A percentile compares a stretch with the other conserved stretches of the same genome.
These are phyloP conservation scores for Podospora didyma DNA, from an alignment of 495 filamentous ascomycete species.

Conservation along the genomic window DNA sequence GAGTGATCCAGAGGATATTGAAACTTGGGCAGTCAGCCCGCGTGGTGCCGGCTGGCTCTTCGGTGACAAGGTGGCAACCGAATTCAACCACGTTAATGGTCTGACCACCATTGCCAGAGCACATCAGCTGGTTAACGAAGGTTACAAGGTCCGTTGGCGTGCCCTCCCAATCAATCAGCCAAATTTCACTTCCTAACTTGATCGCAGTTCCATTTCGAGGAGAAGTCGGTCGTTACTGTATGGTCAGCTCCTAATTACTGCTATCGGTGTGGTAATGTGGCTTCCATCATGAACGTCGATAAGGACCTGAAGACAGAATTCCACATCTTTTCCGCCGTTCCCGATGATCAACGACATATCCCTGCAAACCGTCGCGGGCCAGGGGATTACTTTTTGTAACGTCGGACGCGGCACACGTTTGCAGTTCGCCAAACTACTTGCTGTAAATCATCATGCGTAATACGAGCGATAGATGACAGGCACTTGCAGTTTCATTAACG, in stretches of 20 bases:
- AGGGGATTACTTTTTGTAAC: constrained; percentile 89
- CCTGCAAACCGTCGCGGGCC: constrained; percentile 76
- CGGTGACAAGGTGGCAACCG: constrained; percentile 93
- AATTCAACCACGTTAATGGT: constrained; percentile 98
- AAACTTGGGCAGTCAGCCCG: constrained; percentile 95
- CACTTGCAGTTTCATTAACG: too few species aligned
- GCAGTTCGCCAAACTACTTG: too few species aligned
- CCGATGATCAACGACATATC: constrained; percentile 84
- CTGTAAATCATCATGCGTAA: too few species aligned
- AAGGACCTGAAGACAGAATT: constrained; percentile 83
- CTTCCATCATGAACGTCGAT: constrained; percentile 90
- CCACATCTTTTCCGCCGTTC: constrained; percentile 91
- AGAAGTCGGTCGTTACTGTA: constrained; percentile 97
- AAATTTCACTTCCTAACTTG: background rate
- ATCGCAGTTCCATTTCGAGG: constrained; percentile 78
- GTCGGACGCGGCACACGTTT: background rate
- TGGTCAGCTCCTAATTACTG: constrained; percentile 99
- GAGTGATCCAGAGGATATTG: constrained; percentile 97
- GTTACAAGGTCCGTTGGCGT: constrained; percentile 69
- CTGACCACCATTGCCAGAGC: constrained; percentile 92
- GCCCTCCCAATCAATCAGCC: background rate
- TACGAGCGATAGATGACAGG: too few species aligned
- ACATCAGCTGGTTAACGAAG: constrained; percentile 96
- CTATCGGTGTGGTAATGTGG: constrained; percentile 96
- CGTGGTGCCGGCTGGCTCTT: constrained; percentile 96